Conservation (phyloP, 2,329 filamentous ascomycete species). For the Periconia sp. region DNA sequence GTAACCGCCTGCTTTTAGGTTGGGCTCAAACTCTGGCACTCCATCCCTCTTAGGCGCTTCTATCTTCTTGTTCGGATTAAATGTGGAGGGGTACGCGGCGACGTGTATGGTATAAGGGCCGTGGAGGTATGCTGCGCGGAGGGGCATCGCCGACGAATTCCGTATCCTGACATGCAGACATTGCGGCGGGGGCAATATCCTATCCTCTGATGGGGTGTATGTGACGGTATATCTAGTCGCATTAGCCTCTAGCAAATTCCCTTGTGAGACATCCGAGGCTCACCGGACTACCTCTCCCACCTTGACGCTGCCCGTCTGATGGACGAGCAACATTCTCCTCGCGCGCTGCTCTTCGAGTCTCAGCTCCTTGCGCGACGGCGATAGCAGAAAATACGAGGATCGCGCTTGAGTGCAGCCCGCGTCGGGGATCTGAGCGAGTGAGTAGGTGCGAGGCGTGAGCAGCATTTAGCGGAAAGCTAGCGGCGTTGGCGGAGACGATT, state of each 20-base stretch:
- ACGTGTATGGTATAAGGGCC: conserved; percentile 92
- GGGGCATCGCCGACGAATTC: conserved; percentile 87
- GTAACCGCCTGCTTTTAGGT: conserved; percentile 89
- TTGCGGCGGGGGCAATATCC: conserved; percentile 84
- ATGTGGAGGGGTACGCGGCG: conserved; percentile 81
- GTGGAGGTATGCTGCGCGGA: conserved; percentile 94
- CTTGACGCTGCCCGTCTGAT: conserved; percentile 90
- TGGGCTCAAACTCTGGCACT: conserved; percentile 90
- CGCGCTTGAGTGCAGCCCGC: conserved; percentile 30
- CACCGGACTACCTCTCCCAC: conserved; percentile 93
- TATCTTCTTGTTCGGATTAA: conserved; percentile 81
- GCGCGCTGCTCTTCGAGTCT: conserved; percentile 39
- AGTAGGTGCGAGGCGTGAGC: conserved; percentile 48
- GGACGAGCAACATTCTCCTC: conserved; percentile 78
- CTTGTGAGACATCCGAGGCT: too few relatives aligned
- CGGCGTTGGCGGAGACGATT: conserved; percentile 25
- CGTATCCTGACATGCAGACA: conserved; percentile 85
- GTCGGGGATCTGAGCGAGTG: conserved; percentile 46
- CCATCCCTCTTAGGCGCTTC: conserved; percentile 73
- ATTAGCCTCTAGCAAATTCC: too few relatives aligned
- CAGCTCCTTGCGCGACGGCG: conserved; percentile 40
- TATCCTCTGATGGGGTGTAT: conserved; percentile 87
- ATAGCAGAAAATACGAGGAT: conserved; percentile 42
- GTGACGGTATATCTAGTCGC: conserved; percentile 82
- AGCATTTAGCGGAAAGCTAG: conserved; percentile 46